Conservation (phyloP, 1,284 basidiomycete species). For the Pseudozyma hubeiensis region DNA sequence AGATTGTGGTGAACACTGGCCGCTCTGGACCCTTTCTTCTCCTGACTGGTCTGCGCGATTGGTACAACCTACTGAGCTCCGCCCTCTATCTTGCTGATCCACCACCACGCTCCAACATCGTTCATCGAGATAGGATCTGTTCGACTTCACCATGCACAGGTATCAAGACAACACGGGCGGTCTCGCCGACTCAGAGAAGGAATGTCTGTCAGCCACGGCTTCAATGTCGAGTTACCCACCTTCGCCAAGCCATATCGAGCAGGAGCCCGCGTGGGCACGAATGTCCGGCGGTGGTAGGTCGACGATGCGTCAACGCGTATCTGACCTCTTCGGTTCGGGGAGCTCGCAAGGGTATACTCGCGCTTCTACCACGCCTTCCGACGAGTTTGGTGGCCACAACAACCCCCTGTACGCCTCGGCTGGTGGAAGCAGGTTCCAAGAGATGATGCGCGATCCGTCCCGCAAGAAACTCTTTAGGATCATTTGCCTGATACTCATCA, state of each 20-base stretch:
- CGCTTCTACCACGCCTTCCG: not conserved
- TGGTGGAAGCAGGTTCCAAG: not conserved
- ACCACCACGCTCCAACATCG: no score
- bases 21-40: no score
- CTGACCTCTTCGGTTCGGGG: conserved; percentile 5
- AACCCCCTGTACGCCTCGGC: conserved; percentile 4
- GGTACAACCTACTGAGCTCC: no score
- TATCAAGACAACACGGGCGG: not conserved
- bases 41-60: no score
- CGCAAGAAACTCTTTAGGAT: conserved; percentile 15
- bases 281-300: not conserved
- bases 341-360: conserved; percentile 10
- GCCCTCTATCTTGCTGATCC: no score
- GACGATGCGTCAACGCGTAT: conserved; percentile 12
- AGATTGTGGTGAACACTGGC: no score
- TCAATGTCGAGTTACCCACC: conserved; percentile 22
- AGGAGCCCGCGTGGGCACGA: conserved; percentile 16
- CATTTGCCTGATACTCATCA: conserved; percentile 11
- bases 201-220: not conserved
- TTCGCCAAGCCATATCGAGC: conserved; percentile 10
- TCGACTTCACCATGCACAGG: not conserved
- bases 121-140: no score
- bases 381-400: not conserved
- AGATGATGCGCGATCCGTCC: conserved; percentile 8
- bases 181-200: not conserved